A percentile compares a stretch with the other conserved stretches of the same genome.
These are phyloP conservation scores for Hyparrhenia diplandra DNA, from an alignment of 176 grass and related monocot species.

Conservation along the genomic window DNA sequence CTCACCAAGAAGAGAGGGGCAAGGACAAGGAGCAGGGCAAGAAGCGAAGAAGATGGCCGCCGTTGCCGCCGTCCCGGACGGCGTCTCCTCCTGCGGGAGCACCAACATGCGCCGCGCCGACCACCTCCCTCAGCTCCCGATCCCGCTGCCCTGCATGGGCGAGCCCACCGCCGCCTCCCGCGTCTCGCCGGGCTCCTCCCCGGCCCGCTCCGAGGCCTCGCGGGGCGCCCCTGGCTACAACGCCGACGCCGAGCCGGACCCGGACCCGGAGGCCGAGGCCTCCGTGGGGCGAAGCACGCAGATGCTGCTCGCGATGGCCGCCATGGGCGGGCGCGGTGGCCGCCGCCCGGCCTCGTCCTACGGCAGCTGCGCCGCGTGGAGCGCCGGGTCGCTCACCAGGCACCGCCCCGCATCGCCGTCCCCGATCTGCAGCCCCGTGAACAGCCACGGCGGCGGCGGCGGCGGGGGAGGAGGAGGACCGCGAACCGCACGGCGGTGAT, in stretches of 20 bases:
- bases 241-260: slow-evolving; percentile 25
- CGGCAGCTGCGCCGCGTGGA: slow-evolving; percentile 60
- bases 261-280: not conserved
- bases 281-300: slow-evolving; percentile 53
- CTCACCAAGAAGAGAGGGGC: not conserved
- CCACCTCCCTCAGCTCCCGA: slow-evolving; percentile 13
- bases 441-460: slow-evolving; percentile 6
- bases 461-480: not conserved
- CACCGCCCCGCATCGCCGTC: slow-evolving; percentile 63
- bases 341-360: slow-evolving; percentile 54
- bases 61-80: not conserved
- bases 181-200: slow-evolving; percentile 44
- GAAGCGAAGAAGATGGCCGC: slow-evolving; percentile 40
- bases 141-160: slow-evolving; percentile 39
- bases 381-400: slow-evolving; percentile 45
- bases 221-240: slow-evolving; percentile 27
- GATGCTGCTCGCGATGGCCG: slow-evolving; percentile 56
- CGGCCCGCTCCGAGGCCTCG: slow-evolving; percentile 38
- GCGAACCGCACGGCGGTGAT: slow-evolving; percentile 15
- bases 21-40: slow-evolving; percentile 27
- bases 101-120: slow-evolving; percentile 37
- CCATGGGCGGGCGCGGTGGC: slow-evolving; percentile 47
- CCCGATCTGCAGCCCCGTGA: slow-evolving; percentile 75
- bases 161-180: slow-evolving; percentile 38
- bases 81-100: slow-evolving; percentile 42